These are phyloP conservation scores for Silybum marianum DNA, from an alignment of 129 eudicot species.

Conservation along the genomic window DNA sequence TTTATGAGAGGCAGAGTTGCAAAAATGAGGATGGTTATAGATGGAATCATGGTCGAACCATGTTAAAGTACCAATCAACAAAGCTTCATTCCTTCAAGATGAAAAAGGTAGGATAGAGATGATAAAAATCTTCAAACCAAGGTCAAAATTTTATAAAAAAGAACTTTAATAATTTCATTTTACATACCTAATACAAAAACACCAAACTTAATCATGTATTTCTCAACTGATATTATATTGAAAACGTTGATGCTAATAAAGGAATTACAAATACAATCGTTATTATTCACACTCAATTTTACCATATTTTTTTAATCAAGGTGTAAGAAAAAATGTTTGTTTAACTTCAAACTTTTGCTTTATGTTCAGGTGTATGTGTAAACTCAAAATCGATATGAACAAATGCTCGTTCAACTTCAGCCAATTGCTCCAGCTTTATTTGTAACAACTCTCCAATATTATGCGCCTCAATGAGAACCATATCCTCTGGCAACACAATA, in stretches of 20 bases:
- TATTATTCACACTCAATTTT: neutral
- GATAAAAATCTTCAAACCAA: too few relatives aligned
- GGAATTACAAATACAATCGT: neutral
- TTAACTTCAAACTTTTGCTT: constrained; percentile 21
- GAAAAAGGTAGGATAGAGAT: too few relatives aligned
- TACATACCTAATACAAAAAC: neutral
- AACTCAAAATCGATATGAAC: constrained; percentile 92
- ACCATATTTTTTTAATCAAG: neutral
- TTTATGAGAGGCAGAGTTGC: too few relatives aligned
- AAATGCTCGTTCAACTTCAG: constrained; percentile 86
- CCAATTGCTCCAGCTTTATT: constrained; percentile 81
- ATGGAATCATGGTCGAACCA: too few relatives aligned
- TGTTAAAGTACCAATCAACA: too few relatives aligned
- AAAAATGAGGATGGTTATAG: too few relatives aligned
- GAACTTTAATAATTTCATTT: too few relatives aligned
- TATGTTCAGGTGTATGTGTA: constrained; percentile 85
- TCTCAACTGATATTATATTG: neutral
- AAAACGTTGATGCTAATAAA: neutral
- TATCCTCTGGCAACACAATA: constrained; percentile 81
- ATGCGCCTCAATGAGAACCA: constrained; percentile 75
- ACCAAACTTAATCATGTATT: neutral
- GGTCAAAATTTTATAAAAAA: too few relatives aligned
- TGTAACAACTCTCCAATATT: constrained; percentile 91
- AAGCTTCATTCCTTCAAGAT: too few relatives aligned
- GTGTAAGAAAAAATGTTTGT: neutral